These are phyloP conservation scores for Phytophthora palmivora DNA, from an alignment of 352 stramenopile species.

Conservation along the genomic window DNA sequence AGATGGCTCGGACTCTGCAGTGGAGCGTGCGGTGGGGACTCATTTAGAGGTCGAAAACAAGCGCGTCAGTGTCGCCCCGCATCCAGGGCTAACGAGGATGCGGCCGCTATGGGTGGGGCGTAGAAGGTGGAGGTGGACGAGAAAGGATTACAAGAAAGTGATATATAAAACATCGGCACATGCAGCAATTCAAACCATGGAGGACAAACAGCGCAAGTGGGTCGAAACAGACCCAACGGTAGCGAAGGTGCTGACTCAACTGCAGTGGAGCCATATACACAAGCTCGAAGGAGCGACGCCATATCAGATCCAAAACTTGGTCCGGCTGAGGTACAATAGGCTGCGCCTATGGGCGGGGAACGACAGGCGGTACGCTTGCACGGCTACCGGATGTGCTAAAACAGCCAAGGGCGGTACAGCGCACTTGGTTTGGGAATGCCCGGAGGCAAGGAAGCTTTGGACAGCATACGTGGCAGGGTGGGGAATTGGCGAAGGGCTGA, in stretches of 20 bases:
- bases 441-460: not conserved
- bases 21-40: not conserved
- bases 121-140: not conserved
- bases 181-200: not conserved
- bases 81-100: constrained; percentile 3
- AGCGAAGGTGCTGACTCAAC: no score
- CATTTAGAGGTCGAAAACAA: not conserved
- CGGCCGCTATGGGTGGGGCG: constrained; percentile 3
- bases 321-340: not conserved
- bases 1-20: no score
- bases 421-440: not conserved
- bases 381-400: not conserved
- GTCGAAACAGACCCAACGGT: no score
- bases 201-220: no score
- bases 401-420: not conserved
- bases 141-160: not conserved
- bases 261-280: no score
- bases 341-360: not conserved
- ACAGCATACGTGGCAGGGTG: no score
- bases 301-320: constrained; percentile 10
- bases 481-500: no score
- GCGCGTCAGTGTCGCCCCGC: not conserved
- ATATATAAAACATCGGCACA: not conserved
- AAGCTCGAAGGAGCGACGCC: not conserved
- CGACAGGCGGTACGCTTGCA: not conserved